A percentile compares a stretch with the other conserved stretches of the same genome.
phyloP scores from a whole-genome alignment of 2,329 filamentous ascomycete species.

The Botryotinia globosa region DNA sequence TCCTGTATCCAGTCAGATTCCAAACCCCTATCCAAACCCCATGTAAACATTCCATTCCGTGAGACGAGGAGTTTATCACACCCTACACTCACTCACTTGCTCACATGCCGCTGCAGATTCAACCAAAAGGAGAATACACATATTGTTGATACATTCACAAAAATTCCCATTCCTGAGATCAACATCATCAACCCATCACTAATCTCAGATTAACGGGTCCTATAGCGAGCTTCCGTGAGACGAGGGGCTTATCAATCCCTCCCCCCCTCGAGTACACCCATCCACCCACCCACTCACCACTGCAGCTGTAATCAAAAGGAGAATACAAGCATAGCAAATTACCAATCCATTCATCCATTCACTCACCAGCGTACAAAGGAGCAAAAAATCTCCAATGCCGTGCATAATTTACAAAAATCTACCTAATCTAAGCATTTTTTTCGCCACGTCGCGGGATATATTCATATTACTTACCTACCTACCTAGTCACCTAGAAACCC shows the following conservation, averaged over 20 bases:
- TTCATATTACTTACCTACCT: background rate
- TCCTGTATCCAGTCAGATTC: too few species aligned
- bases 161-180: too few species aligned
- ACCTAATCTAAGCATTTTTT: background rate
- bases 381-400: background rate
- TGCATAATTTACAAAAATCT: background rate
- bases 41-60: too few species aligned
- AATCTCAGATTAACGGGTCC: too few species aligned
- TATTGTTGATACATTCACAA: too few species aligned
- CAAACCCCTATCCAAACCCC: background rate
- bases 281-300: too few species aligned
- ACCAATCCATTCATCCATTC: background rate
- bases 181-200: too few species aligned
- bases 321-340: background rate
- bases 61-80: too few species aligned
- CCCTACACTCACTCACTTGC: too few species aligned
- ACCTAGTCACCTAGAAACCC: background rate
- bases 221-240: background rate
- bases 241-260: background rate
- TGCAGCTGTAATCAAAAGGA: background rate
- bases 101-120: too few species aligned
- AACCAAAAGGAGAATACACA: too few species aligned
- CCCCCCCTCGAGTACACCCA: too few species aligned
- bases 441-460: background rate
- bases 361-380: background rate